Percentiles rank a stretch among this genome's conserved stretches.
Conservation (phyloP, 1,284 basidiomycete genomes). For the Ustilago lituana region DNA sequence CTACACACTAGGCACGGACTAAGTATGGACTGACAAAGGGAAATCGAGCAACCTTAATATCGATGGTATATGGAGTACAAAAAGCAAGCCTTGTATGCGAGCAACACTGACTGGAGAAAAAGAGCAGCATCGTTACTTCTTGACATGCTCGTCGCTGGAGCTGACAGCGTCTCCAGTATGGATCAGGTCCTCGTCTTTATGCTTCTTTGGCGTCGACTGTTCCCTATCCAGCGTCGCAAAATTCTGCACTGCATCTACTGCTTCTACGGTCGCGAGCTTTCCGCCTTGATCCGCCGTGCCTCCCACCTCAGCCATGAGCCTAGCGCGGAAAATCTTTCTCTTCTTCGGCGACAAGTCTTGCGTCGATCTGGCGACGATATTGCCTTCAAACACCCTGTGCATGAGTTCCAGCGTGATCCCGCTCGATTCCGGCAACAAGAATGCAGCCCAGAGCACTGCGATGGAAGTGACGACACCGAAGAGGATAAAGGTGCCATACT, state of each 20-base stretch:
- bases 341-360: slow-evolving; percentile 51
- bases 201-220: slow-evolving; percentile 16
- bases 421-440: slow-evolving; percentile 60
- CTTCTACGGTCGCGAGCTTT: neutral
- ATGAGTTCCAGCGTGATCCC: slow-evolving; percentile 63
- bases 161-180: slow-evolving; percentile 15
- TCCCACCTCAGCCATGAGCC: slow-evolving; percentile 37
- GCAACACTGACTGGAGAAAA: too few relatives aligned
- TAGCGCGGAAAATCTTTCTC: slow-evolving; percentile 31
- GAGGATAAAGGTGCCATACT: slow-evolving; percentile 61
- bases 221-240: slow-evolving; percentile 21
- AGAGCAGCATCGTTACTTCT: slow-evolving; percentile 7
- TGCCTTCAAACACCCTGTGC: slow-evolving; percentile 55
- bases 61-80: too few relatives aligned
- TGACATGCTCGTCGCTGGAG: slow-evolving; percentile 14
- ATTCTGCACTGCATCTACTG: too few relatives aligned
- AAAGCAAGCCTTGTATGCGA: too few relatives aligned
- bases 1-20: too few relatives aligned
- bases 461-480: slow-evolving; percentile 54
- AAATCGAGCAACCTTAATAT: too few relatives aligned
- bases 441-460: slow-evolving; percentile 57
- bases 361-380: slow-evolving; percentile 55
- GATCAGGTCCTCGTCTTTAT: slow-evolving; percentile 13
- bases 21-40: too few relatives aligned
- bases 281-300: slow-evolving; percentile 28